Percentiles rank a stretch among this genome's conserved stretches.
phyloP scores from a whole-genome alignment of 2,329 filamentous ascomycete species.

The Macroventuria anomochaeta region DNA sequence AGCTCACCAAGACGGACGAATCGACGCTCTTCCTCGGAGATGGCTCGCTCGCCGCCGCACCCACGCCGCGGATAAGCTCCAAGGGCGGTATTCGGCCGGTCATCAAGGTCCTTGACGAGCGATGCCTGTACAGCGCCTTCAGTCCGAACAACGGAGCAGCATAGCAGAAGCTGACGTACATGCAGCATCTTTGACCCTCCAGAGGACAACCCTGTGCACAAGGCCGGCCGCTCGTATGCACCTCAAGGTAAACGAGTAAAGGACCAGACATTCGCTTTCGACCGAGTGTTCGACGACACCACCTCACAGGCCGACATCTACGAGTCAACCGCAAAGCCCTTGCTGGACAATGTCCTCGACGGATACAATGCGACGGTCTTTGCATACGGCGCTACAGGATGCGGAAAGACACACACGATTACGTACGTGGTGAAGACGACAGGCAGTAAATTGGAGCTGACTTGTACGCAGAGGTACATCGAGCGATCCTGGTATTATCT shows the following conservation, averaged over 20 bases:
- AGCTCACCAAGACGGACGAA: slow-evolving; percentile 81
- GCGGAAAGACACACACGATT: slow-evolving; percentile 98
- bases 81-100: slow-evolving; percentile 83
- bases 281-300: slow-evolving; percentile 95
- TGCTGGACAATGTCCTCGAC: slow-evolving; percentile 95
- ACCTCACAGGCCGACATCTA: slow-evolving; percentile 92
- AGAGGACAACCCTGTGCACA: slow-evolving; percentile 90
- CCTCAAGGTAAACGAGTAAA: slow-evolving; percentile 87
- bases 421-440: slow-evolving; percentile 44
- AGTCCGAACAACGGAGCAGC: background rate
- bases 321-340: slow-evolving; percentile 83
- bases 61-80: slow-evolving; percentile 81
- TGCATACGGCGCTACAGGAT: slow-evolving; percentile 96
- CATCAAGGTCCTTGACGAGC: slow-evolving; percentile 95
- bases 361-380: slow-evolving; percentile 99
- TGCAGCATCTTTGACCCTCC: slow-evolving; percentile 93
- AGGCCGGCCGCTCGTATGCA: slow-evolving; percentile 76
- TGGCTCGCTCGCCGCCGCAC: slow-evolving; percentile 86
- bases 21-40: slow-evolving; percentile 93
- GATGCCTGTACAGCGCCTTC: slow-evolving; percentile 75
- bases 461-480: slow-evolving; percentile 67
- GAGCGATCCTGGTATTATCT: slow-evolving; percentile 95
- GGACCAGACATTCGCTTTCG: slow-evolving; percentile 96
- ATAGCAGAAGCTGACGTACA: slow-evolving; percentile 27
- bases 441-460: slow-evolving; percentile 52